Percentiles rank a stretch among this genome's conserved stretches.
Evolutionary conservation across 257 asterid species (phyloP).

Genomic region (Thymus quinquecostatus): DNA sequence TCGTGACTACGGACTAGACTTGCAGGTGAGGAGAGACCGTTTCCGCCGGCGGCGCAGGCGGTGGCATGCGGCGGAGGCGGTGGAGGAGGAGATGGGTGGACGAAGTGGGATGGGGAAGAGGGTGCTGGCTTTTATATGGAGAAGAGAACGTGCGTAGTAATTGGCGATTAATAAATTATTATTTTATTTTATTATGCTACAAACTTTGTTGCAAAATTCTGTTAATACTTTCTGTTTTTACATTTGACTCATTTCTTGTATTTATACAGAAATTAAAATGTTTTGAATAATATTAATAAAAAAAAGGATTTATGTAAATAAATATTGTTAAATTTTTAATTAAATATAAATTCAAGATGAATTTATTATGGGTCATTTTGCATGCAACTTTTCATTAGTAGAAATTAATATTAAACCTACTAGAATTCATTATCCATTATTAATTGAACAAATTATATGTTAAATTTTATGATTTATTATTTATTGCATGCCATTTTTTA

Average conservation of each 20-base stretch:
- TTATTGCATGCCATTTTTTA: too few relatives aligned
- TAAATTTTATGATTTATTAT: too few relatives aligned
- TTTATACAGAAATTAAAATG: not conserved
- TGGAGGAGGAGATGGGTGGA: slow-evolving; percentile 19
- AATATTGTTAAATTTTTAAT: not conserved
- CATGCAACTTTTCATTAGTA: too few relatives aligned
- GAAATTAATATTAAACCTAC: too few relatives aligned
- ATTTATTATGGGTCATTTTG: too few relatives aligned
- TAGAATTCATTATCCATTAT: too few relatives aligned
- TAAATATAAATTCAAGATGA: too few relatives aligned
- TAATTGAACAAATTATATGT: too few relatives aligned
- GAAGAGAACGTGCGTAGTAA: slow-evolving; percentile 44
- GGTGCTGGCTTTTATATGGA: slow-evolving; percentile 46
- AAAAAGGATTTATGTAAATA: not conserved
- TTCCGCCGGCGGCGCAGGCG: slow-evolving; percentile 27
- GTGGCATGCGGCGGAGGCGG: slow-evolving; percentile 34
- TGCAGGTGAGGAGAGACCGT: not conserved
- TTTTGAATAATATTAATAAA: not conserved
- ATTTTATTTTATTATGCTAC: too few relatives aligned
- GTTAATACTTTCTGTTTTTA: not conserved
- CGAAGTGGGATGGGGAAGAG: slow-evolving; percentile 9
- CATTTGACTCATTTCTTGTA: not conserved
- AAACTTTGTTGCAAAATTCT: not conserved
- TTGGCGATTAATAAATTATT: not conserved
- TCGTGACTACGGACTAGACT: not conserved